Evolutionary conservation across 1,284 basidiomycete genomes (phyloP).

Genomic region (Ceratobasidium sp.): DNA sequence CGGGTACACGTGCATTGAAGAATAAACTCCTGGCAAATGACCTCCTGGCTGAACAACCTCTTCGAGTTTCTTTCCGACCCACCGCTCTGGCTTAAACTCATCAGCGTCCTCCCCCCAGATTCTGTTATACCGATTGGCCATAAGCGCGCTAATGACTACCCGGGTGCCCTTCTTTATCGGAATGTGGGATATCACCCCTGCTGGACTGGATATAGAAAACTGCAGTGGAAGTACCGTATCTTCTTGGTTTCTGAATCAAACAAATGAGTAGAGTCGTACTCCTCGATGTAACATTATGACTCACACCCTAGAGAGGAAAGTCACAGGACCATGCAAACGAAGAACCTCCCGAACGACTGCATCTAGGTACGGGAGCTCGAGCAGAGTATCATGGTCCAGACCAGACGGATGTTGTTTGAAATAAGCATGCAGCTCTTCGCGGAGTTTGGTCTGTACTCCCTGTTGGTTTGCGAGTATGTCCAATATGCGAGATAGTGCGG

Average conservation of each 20-base stretch:
- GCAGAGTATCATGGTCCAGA: constrained; percentile 54
- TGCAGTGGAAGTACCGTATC: constrained; percentile 14
- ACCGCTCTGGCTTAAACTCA: constrained; percentile 16
- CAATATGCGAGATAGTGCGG: constrained; percentile 62
- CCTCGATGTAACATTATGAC: background rate
- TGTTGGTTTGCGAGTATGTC: constrained; percentile 58
- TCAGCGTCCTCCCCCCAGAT: constrained; percentile 18
- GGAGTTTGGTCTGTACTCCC: constrained; percentile 68
- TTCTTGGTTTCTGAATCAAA: background rate
- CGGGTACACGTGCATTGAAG: background rate
- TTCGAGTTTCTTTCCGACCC: constrained; percentile 23
- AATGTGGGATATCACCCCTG: background rate
- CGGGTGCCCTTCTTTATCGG: constrained; percentile 48
- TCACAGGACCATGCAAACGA: constrained; percentile 74
- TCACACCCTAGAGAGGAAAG: constrained; percentile 71
- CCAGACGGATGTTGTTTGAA: constrained; percentile 51
- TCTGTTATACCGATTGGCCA: background rate
- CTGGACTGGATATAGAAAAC: constrained; percentile 9
- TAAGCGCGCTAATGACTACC: constrained; percentile 46
- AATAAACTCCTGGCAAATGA: constrained; percentile 14
- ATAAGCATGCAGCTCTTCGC: constrained; percentile 64
- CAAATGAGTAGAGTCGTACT: background rate
- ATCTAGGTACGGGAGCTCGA: constrained; percentile 68
- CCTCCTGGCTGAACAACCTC: background rate
- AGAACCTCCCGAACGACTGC: constrained; percentile 77